Base-by-base conservation (phyloP, 1,284 basidiomycete genomes). In the Farysia itapuensis region DNA sequence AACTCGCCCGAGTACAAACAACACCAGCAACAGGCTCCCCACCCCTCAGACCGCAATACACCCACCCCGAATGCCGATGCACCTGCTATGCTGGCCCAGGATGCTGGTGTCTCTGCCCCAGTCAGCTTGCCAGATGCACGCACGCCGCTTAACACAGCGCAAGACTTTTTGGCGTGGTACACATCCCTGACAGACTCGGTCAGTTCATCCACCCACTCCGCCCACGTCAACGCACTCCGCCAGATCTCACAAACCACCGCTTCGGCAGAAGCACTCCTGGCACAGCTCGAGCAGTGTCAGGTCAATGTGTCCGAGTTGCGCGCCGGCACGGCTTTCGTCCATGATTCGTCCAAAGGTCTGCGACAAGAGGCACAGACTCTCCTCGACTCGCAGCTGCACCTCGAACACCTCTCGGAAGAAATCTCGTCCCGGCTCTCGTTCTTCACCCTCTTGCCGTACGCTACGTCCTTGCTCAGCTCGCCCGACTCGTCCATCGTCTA, bases 371-470 rank as follows among this genome's bases (percentile, higher is more conserved):
- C 72, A 1, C 65, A 66, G 20, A 35, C 44, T 4, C 43, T 69
- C 13, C 49, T 69, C 18, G 43, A 59, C 28, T 50, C 53, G 5
- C 67, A 66, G 36, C 49, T 43, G 4, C 59, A 71, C 20, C 59
- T 75, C 29, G 59, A 67, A 21, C 35, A 29, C 9, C 39, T 72
- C 9, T 49, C 63, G 8, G 46, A 64, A 12, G 49, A 64, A 4
- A 40, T 75, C 11, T 28, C 43, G 8, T 46, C 64, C 14, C 56
- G 72, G 9, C 69, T 72, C 15, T 56, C 58, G 13, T 74, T 71
- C 60, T 75, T 74, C 41, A 60, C 65, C 13, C 34, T 75, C 26
- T 57, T 74, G 0, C 67, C 67, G 1, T 57, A 63, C 16, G 60
- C 63, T 5, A 71, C 72, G 9, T 46, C 46, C 20, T 52, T 75